Evolutionary conservation across 2,329 filamentous ascomycete species (phyloP), one percentile per base, ranked within the genome.

Genomic region (Aureobasidium mangrovei): DNA sequence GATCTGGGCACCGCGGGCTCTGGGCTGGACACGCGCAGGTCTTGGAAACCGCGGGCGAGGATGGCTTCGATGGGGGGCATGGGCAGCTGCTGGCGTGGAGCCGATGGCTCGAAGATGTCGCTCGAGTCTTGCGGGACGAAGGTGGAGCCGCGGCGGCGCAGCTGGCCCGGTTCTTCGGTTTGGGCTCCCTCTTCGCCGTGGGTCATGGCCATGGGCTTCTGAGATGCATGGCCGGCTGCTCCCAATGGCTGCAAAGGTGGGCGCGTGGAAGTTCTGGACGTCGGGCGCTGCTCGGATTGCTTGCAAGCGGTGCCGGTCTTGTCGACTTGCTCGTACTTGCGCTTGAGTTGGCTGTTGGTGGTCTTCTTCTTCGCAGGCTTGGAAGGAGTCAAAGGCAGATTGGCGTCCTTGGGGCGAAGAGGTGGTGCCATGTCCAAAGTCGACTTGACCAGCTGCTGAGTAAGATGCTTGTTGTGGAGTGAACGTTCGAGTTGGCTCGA

Each of bases 21-120:
- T 40, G 38, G 9, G 27, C 3, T 12, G 5, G n/a, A 9, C 3
- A 49, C 10, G 9, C 40, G n/a, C 2, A 49, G 10, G 28, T 40
- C 27, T 4, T 18, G 38, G 46, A 49, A 49, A 8, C 46, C 46
- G 9, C 40, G 46, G 10, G 46, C 46, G 1, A 49, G 35, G 8
- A 49, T 28, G 39, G 46, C 46, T 31, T 29, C 26, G 36, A 49
- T 40, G 27, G 46, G 46, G 2, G 46, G 36, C 46, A 49, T 49
- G 9, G 36, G 24, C 12, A 27, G 46, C 10, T 35, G 32, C 7
- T 35, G 6, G 32, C 6, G 32, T 7, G 6, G 7, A 35, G 10
- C 10, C 32, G 7, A 35, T 35, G 32, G 6, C 32, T 35, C 10
- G 32, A 7, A 7, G 32, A 35, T 35, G 32, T 10, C 7, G 32